Evolutionary conservation across 148 eudicot species (phyloP), one percentile per base, ranked within the genome.

Genomic region (Diospyros kaki): DNA sequence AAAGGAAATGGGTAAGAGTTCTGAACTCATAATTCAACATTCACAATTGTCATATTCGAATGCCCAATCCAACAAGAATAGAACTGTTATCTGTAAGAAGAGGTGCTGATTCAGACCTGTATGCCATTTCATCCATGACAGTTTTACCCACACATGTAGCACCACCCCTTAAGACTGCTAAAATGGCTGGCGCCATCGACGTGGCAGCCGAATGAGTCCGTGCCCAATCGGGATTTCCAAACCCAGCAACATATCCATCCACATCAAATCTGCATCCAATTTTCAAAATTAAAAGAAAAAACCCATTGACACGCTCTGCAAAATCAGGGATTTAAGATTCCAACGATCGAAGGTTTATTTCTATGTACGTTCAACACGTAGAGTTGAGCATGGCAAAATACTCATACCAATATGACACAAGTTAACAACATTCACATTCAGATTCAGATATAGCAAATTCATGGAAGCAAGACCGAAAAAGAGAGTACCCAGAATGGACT

Each of bases 41-140:
- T 28, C 59, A 62, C 52, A 2, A 3, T 53, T n/a, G 9, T 53
- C 28, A 14, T n/a, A 44, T 53, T 78, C 64, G 28, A 64, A 46
- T 52, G 2, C 14, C n/a, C 50, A 18, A 28, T 64, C 12, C 68
- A 63, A 63, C 76, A 18, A 43, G 42, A 28, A 28, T 28, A 53
- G 41, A 74, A 43, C 9, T 8, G 60, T 15, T 40, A n/a, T 40
- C 5, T 63, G 39, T 28, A n/a, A 77, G 42, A 54, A 0, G 28
- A 53, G 54, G 44, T 65, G 43, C 52, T 55, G 28, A 56, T 10
- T 6, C 69, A 17, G 63, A 93, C 97, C 97, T 81, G 83, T 92
- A 92, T 51, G 98, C 98, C 97, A 94, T 89, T 90, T 94, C 98
- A 85, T 94, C 98, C 97, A 94, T 87, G 69, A 90, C 78, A 75